A percentile compares a stretch with the other conserved stretches of the same genome.
Evolutionary conservation across 2,329 filamentous ascomycete genomes (phyloP).

Genomic region (Lachnellula arida): DNA sequence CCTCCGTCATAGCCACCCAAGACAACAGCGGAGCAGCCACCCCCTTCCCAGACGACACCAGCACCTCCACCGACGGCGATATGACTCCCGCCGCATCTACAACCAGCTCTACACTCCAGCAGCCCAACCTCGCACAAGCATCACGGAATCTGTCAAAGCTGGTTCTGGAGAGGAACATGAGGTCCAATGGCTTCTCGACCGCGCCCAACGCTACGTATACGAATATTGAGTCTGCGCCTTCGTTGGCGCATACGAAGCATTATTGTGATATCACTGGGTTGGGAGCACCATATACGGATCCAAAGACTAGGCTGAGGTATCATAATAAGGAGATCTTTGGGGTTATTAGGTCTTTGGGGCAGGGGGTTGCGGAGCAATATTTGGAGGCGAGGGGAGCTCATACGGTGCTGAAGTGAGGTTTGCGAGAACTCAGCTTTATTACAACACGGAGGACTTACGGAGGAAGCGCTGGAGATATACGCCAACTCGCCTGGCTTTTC

Average conservation of each 20-base stretch:
- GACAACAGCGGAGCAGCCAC: constrained; percentile 78
- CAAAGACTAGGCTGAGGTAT: constrained; percentile 89
- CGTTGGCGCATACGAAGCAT: constrained; percentile 74
- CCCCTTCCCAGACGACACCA: constrained; percentile 49
- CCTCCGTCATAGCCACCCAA: constrained; percentile 77
- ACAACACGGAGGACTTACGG: neutral
- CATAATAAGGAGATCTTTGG: constrained; percentile 90
- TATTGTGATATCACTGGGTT: constrained; percentile 97
- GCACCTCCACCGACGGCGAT: constrained; percentile 45
- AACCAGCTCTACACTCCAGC: constrained; percentile 37
- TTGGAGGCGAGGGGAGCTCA: constrained; percentile 88
- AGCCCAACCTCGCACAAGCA: constrained; percentile 79
- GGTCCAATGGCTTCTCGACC: constrained; percentile 37
- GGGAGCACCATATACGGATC: constrained; percentile 86
- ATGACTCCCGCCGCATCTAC: constrained; percentile 43
- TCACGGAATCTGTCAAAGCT: constrained; percentile 81
- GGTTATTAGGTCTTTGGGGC: constrained; percentile 73
- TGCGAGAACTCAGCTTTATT: neutral
- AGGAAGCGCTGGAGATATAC: neutral
- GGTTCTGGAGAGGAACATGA: constrained; percentile 77
- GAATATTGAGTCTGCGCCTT: constrained; percentile 93
- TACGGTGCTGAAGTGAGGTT: constrained; percentile 53
- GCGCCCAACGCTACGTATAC: constrained; percentile 79
- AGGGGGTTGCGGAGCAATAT: constrained; percentile 81
- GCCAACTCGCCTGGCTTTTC: neutral